Evolutionary conservation across 2,329 filamentous ascomycete genomes (phyloP).

Genomic region (Trichophyton simii): DNA sequence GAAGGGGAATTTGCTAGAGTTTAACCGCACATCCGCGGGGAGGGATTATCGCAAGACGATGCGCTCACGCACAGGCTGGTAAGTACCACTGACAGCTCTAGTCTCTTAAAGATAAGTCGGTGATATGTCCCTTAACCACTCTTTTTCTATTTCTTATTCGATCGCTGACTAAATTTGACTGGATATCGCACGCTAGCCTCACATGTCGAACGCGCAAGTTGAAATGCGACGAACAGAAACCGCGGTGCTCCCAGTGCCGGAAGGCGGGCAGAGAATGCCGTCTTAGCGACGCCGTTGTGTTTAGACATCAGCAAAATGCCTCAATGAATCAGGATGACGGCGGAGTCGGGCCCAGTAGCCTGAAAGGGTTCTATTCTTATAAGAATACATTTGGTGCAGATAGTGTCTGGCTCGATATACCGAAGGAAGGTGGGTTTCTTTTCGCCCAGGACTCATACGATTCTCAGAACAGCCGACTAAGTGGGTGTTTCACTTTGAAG

Average conservation of each 20-base stretch:
- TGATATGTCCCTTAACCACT: background rate
- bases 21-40: background rate
- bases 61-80: slow-evolving; percentile 35
- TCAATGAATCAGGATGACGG: slow-evolving; percentile 47
- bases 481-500: slow-evolving; percentile 20
- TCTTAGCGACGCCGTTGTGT: slow-evolving; percentile 51
- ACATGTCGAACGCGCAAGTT: slow-evolving; percentile 51
- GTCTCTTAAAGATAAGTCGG: background rate
- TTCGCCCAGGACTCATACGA: background rate
- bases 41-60: slow-evolving; percentile 19
- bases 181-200: slow-evolving; percentile 23
- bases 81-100: background rate
- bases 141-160: background rate
- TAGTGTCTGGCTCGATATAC: slow-evolving; percentile 51
- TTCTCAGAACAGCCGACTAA: background rate
- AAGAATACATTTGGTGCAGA: slow-evolving; percentile 52
- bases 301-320: slow-evolving; percentile 57
- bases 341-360: slow-evolving; percentile 23
- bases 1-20: background rate
- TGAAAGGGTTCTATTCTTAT: slow-evolving; percentile 53
- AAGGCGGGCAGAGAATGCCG: slow-evolving; percentile 50
- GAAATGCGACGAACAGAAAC: slow-evolving; percentile 53
- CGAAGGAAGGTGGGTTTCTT: slow-evolving; percentile 38
- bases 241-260: slow-evolving; percentile 48
- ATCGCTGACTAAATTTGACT: background rate